These are phyloP conservation scores for Mortierella alpina DNA, from an alignment of 192 early-diverging fungal species.

Conservation along the genomic window DNA sequence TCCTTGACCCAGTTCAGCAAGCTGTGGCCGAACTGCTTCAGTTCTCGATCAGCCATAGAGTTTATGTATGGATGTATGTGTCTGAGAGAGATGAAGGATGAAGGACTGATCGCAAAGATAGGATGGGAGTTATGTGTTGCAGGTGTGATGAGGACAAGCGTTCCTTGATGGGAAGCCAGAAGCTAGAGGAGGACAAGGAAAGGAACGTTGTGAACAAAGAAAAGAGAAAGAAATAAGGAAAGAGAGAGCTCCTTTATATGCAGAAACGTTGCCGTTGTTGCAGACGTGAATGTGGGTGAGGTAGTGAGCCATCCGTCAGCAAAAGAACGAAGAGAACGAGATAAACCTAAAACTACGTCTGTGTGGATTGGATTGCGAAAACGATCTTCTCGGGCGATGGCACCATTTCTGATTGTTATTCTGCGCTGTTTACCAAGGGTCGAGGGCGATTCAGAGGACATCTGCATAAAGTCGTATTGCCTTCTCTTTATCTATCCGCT, in stretches of 20 bases:
- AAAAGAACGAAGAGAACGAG: background rate
- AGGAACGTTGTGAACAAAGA: background rate
- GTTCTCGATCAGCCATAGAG: slow-evolving; percentile 41
- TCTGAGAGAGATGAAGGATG: background rate
- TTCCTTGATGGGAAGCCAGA: slow-evolving; percentile 3
- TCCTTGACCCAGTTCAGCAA: slow-evolving; percentile 39
- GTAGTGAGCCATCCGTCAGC: background rate
- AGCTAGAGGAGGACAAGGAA: slow-evolving; percentile 9
- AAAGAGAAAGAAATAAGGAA: slow-evolving; percentile 11
- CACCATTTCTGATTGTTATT: background rate
- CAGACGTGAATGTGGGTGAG: background rate
- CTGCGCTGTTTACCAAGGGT: too few species aligned
- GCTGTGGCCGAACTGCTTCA: slow-evolving; percentile 30
- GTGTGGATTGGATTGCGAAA: too few species aligned
- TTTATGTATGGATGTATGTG: background rate
- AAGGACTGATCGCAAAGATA: background rate
- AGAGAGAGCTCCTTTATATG: slow-evolving; percentile 21
- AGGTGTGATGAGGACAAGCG: background rate
- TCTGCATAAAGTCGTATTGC: too few species aligned
- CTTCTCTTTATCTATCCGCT: too few species aligned
- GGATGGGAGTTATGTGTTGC: background rate
- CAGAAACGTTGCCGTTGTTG: background rate
- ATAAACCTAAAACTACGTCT: background rate
- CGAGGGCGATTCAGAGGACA: too few species aligned
- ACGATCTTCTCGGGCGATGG: background rate